Percentiles rank a stretch among this genome's conserved stretches.
These are phyloP conservation scores for Asterella californica DNA, from an alignment of 225 moss, liverwort and hornwort species.

Conservation along the genomic window DNA sequence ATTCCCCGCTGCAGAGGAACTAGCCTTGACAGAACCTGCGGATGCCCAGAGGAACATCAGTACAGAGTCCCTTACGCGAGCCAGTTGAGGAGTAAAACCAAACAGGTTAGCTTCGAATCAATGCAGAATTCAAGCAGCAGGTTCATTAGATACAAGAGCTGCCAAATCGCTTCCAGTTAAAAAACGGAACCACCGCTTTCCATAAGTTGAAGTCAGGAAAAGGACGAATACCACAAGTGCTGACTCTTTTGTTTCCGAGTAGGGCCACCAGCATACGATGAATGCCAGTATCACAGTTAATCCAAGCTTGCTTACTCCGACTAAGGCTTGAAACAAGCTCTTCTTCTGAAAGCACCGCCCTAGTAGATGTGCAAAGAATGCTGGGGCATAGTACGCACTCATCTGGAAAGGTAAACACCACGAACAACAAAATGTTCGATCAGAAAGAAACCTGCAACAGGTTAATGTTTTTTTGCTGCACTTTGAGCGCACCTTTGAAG, in stretches of 20 bases:
- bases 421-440: background rate
- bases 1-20: slow-evolving; percentile 85
- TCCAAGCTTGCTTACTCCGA: slow-evolving; percentile 47
- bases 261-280: slow-evolving; percentile 86
- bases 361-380: slow-evolving; percentile 92
- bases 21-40: slow-evolving; percentile 72
- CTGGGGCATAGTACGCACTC: slow-evolving; percentile 98
- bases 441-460: background rate
- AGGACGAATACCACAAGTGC: slow-evolving; percentile 52
- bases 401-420: slow-evolving; percentile 53
- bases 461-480: background rate
- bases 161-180: background rate
- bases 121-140: slow-evolving; percentile 1
- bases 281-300: slow-evolving; percentile 64
- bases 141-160: background rate
- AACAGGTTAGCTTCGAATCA: background rate
- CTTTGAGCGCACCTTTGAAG: no score
- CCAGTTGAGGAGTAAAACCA: background rate
- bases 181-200: background rate
- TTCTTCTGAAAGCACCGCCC: slow-evolving; percentile 73
- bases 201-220: background rate
- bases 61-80: slow-evolving; percentile 33
- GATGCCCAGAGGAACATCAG: background rate
- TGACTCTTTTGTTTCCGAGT: slow-evolving; percentile 53
- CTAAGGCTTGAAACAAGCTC: slow-evolving; percentile 49